Evolutionary conservation across 768 basidiomycete species (phyloP), one percentile per base, ranked within the genome.

Genomic region (Plicaturopsis crispa): DNA sequence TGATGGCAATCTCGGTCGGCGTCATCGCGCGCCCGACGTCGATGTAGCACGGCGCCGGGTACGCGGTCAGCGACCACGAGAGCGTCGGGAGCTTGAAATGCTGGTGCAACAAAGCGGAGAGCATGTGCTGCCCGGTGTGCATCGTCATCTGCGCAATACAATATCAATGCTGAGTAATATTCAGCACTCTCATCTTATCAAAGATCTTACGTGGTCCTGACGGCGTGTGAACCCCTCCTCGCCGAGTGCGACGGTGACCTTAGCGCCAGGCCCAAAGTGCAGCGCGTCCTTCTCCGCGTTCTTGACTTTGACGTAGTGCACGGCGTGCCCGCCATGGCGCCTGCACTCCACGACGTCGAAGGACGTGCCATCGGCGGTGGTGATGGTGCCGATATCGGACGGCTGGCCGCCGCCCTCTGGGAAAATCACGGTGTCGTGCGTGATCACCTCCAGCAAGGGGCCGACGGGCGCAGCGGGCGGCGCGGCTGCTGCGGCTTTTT

Each of bases 341-440:
- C 80, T 75, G 16, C 75, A 75, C 48, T 84, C 76, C 1, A 77
- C 53, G 13, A 90, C 80, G 11, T 70, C 60, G 73, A 78, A 80
- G 8, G 54, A 38, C 2, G 46, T 57, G n/a, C 68, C 68, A 47
- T 75, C 66, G 3, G 52, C 45, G 14, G 62, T 65, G 18, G 59
- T 57, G 21, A 87, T 61, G 10, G 65, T 35, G 2, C 86, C 86
- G 18, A 75, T 75, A 50, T 90, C 88, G 0, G 78, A 78, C 1
- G 84, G 82, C 46, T 90, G 87, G 0, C 88, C 88, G 8, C 86
- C 78, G 6, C 84, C 86, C 57, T 88, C 85, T 0, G 87, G 86
- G 53, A 88, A 89, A 33, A 87, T 71, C 10, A 84, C 69, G 0
- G 84, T 87, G 52, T 89, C 87, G 36, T 82, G 78, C 32, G 87